Base-by-base conservation (phyloP, 1,139 yeast species). In the Geotrichum klebahnii region DNA sequence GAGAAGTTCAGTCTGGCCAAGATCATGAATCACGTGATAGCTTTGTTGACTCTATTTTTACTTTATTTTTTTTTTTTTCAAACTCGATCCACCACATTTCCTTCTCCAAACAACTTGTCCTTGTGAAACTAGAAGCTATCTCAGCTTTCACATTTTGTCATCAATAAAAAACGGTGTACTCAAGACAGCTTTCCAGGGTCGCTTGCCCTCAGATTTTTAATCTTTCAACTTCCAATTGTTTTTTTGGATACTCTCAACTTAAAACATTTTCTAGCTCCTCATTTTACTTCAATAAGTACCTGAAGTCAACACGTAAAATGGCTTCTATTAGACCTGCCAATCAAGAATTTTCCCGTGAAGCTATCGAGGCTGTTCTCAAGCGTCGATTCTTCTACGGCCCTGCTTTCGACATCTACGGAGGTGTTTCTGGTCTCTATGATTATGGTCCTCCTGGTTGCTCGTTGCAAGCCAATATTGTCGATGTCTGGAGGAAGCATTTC, bases 371-470 rank as follows among this genome's bases (percentile, higher is more conserved):
- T 68, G 86, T 90, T 51, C 76, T 94, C 62, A 92, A 90, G 71
- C 84, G 97, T 72, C 81, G 99, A 69, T 94, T 94, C 75, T 94
- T 94, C 73, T 92, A 80, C 67, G 97, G 97, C 34, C 98, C 98
- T 57, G 83, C 97, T 40, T 94, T 94, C 66, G 98, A 94, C 67
- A 81, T 92, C 57, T 94, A 94, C 67, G 98, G 98, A 59, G 98
- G 98, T 68, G 97, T 94, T 46, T 87, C 97, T 49, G 99, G 99
- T 59, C 77, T 94, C 54, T 94, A 88, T 69, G 99, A 94, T 69
- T 94, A 89, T 67, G 99, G 99, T 72, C 99, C 99, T 56, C 97
- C 98, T 68, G 98, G 98, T 55, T 90, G 97, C 74, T 95, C 98
- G 12, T 81, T 94, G 70, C 97, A 92, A 75, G 95, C 97, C 63